phyloP scores from a whole-genome alignment of 2,329 filamentous ascomycete species.

The Sporothrix globosa region DNA sequence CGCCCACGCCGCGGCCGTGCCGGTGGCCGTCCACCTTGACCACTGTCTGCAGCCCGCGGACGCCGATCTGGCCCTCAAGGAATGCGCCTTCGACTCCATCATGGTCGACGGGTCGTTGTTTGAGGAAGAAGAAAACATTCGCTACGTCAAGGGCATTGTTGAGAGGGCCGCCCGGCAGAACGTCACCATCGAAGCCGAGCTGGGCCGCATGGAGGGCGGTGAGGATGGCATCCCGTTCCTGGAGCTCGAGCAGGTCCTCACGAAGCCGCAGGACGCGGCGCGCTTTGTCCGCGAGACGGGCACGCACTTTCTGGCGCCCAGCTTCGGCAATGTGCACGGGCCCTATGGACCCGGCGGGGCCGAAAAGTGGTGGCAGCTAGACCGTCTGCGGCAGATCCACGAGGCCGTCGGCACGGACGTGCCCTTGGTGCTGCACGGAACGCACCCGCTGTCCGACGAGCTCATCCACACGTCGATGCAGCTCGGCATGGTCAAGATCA shows the following conservation, averaged over 20 bases:
- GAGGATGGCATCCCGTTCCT: constrained; percentile 66
- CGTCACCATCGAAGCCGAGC: constrained; percentile 70
- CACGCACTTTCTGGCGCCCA: constrained; percentile 66
- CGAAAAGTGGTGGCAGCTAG: constrained; percentile 30
- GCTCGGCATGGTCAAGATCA: constrained; percentile 22
- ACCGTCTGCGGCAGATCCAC: constrained; percentile 1
- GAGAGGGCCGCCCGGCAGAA: constrained; percentile 64
- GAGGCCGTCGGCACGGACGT: not conserved
- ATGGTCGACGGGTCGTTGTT: constrained; percentile 80
- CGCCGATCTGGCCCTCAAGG: constrained; percentile 59
- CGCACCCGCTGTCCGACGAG: constrained; percentile 18
- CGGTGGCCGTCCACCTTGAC: constrained; percentile 67
- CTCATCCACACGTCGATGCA: constrained; percentile 9
- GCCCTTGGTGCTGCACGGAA: constrained; percentile 12
- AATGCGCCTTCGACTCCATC: constrained; percentile 67
- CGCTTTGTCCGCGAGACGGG: constrained; percentile 62
- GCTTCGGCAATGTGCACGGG: constrained; percentile 68
- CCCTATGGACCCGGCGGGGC: constrained; percentile 62
- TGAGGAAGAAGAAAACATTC: constrained; percentile 70
- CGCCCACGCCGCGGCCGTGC: constrained; percentile 58
- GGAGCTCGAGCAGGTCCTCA: constrained; percentile 51
- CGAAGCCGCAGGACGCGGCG: constrained; percentile 62
- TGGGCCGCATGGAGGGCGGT: constrained; percentile 63
- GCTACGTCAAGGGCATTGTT: constrained; percentile 63
- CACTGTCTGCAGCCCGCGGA: constrained; percentile 65